Evolutionary conservation across 345 rosid species (phyloP).

Genomic region (Syzygium aromaticum): DNA sequence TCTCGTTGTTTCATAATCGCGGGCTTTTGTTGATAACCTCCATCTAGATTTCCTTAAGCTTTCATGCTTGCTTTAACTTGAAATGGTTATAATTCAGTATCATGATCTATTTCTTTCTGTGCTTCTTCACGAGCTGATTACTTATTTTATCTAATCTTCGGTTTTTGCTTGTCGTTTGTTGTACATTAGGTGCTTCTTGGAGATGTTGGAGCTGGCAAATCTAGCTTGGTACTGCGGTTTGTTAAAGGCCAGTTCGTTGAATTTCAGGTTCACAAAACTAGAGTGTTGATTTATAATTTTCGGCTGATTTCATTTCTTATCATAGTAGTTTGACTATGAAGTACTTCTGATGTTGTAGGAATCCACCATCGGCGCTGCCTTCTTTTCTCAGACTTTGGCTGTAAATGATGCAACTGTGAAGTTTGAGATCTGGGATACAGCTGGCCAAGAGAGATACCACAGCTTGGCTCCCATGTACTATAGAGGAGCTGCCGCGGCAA

Average conservation of each 20-base stretch:
- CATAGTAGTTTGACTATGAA: neutral
- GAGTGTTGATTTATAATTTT: neutral
- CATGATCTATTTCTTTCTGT: neutral
- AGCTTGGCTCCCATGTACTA: constrained; percentile 97
- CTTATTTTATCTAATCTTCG: neutral
- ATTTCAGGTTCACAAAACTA: constrained; percentile 49
- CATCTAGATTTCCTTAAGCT: neutral
- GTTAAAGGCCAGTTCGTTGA: constrained; percentile 91
- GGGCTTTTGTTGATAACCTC: neutral
- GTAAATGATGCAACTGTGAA: constrained; percentile 89
- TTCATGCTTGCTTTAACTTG: neutral
- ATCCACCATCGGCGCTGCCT: constrained; percentile 98
- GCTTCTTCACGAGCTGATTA: neutral
- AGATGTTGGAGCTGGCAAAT: constrained; percentile 96
- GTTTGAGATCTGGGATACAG: constrained; percentile 99
- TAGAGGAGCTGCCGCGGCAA: constrained; percentile 89
- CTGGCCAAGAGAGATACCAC: constrained; percentile 94
- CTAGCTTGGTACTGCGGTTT: constrained; percentile 88
- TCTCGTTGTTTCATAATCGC: neutral
- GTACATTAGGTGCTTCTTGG: constrained; percentile 78
- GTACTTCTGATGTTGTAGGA: constrained; percentile 35
- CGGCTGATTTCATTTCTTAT: neutral
- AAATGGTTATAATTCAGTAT: neutral
- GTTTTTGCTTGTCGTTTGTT: constrained; percentile 9
- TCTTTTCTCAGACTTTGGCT: constrained; percentile 90